Percentiles rank a stretch among this genome's conserved stretches.
phyloP scores from a whole-genome alignment of 495 filamentous ascomycete species.

The Xylaria flabelliformis region DNA sequence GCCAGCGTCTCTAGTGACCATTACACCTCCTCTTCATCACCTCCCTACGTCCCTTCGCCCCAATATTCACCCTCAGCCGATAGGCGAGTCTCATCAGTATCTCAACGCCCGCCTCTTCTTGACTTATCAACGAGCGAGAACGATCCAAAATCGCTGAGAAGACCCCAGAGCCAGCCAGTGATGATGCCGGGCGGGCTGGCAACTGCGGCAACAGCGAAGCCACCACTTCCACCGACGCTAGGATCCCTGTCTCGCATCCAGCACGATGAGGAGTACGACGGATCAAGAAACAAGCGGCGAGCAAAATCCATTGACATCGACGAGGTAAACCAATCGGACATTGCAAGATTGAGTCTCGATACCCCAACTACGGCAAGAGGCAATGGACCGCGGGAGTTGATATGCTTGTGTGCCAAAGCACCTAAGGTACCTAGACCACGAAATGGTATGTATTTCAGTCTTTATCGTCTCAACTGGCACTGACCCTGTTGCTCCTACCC shows the following conservation, averaged over 20 bases:
- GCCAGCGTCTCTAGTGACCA: constrained; percentile 22
- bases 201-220: constrained; percentile 10
- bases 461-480: constrained; percentile 23
- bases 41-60: constrained; percentile 19
- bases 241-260: constrained; percentile 9
- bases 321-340: constrained; percentile 50
- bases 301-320: constrained; percentile 56
- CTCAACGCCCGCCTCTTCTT: constrained; percentile 25
- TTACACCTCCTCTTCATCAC: constrained; percentile 23
- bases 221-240: constrained; percentile 16
- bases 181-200: constrained; percentile 16
- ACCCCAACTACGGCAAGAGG: constrained; percentile 43
- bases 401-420: constrained; percentile 92
- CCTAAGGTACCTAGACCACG: constrained; percentile 93
- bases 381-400: constrained; percentile 48
- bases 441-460: constrained; percentile 75
- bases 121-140: constrained; percentile 11
- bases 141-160: constrained; percentile 7
- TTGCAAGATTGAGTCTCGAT: constrained; percentile 48
- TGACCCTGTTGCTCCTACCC: constrained; percentile 30
- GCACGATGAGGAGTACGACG: constrained; percentile 25
- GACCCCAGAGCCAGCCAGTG: constrained; percentile 24
- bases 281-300: constrained; percentile 49
- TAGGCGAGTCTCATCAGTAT: constrained; percentile 15
- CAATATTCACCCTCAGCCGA: background rate